phyloP scores from a whole-genome alignment of 2,329 filamentous ascomycete genomes.

The Verticillium zaregamsianum region DNA sequence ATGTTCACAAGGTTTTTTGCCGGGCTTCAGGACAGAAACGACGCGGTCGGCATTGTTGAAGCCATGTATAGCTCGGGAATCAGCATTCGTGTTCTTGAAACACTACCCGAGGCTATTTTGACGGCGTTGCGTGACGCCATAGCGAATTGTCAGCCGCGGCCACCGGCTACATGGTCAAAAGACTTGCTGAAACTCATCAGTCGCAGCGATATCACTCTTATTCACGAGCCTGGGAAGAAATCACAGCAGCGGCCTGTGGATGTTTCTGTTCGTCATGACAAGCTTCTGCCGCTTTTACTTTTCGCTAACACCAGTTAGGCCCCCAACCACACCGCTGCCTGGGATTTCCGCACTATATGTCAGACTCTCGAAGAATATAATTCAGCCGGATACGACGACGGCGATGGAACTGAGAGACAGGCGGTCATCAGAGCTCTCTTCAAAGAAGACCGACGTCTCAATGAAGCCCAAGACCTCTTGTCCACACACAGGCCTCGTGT shows the following conservation, averaged over 20 bases:
- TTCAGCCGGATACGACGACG: constrained; percentile 65
- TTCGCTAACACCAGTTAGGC: constrained; percentile 33
- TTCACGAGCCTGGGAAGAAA: constrained; percentile 48
- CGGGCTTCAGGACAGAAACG: constrained; percentile 45
- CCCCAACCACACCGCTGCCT: constrained; percentile 60
- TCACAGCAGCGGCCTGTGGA: constrained; percentile 28
- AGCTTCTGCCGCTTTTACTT: not conserved
- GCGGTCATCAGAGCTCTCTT: constrained; percentile 83
- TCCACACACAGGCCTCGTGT: constrained; percentile 78
- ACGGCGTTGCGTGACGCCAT: constrained; percentile 80
- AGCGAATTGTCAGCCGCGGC: constrained; percentile 75
- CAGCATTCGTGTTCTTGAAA: constrained; percentile 65
- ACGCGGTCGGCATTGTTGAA: constrained; percentile 64
- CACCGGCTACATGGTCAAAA: constrained; percentile 71
- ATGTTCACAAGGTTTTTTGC: constrained; percentile 67
- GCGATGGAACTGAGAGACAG: constrained; percentile 78
- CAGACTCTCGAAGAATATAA: constrained; percentile 57
- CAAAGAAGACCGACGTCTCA: constrained; percentile 82
- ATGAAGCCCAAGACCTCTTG: constrained; percentile 80
- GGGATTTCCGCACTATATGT: constrained; percentile 78
- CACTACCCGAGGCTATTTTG: constrained; percentile 79
- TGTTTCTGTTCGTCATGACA: constrained; percentile 34
- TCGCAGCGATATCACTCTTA: constrained; percentile 72
- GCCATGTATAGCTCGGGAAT: constrained; percentile 69
- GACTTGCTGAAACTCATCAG: constrained; percentile 72